Base-by-base conservation (phyloP, 2,329 filamentous ascomycete species). In the Curvularia hawaiiensis region DNA sequence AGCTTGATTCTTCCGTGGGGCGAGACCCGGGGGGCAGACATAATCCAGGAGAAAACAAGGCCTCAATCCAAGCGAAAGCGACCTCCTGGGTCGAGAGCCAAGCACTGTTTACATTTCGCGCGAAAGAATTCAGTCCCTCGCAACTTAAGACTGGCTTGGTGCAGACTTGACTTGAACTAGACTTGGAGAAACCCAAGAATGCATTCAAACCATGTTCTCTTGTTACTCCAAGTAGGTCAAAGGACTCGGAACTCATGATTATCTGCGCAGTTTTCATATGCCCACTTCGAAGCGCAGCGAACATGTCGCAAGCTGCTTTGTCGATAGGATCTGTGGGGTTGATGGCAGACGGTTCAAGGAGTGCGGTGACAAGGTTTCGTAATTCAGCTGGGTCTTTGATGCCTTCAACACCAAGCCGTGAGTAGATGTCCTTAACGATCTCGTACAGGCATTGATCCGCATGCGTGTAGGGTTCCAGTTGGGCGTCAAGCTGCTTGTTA, bases 381-480 rank as follows among this genome's bases (percentile, higher is more conserved):
- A 79, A 58, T 11, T 69, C 69, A 45, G 80, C 72, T 3, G 80
- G 74, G n/a, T 76, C 73, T 8, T 78, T 78, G 6, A 83, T 62
- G 5, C 74, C 74, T 28, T 81, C 73, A 16, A 86, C 75, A 1
- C 80, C 81, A 24, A 86, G 64, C 59, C 79, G 83, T 46, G 79
- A 78, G 51, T 87, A 80, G 3, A 86, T 73, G 47, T 79, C 78
- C 24, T 81, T 80, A 14, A 83, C 74, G 2, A 82, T 82, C 50
- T 82, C 81, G 62, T 85, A 86, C 65, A 86, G 75, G 71, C 80
- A 83, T 59, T 85, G 79, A 68, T 88, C 86, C 2, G 84, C 83
- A 61, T 84, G 78, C 26, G 79, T 75, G 59, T 80, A 83, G 6
- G 79, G 71, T 58, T 83, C 80, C 12, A 88, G 73, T 47, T 84